A percentile compares a stretch with the other conserved stretches of the same genome.
These are phyloP conservation scores for Pluteus cervinus DNA, from an alignment of 768 basidiomycete species.

Conservation along the genomic window DNA sequence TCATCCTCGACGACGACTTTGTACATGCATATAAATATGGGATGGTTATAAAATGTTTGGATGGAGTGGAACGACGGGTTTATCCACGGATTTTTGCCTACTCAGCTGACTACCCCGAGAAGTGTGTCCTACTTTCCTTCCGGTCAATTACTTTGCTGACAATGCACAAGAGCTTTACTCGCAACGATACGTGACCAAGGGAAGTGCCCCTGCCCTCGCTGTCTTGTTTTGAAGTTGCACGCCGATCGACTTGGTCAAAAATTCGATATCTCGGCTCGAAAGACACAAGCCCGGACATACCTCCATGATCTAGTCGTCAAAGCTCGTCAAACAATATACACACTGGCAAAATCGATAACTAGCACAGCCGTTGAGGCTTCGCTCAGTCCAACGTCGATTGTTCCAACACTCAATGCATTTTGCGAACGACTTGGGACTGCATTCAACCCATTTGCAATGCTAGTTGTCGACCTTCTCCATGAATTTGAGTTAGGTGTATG, in stretches of 20 bases:
- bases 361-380: slow-evolving; percentile 10
- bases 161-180: slow-evolving; percentile 17
- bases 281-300: slow-evolving; percentile 8
- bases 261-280: slow-evolving; percentile 11
- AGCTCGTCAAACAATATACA: slow-evolving; percentile 20
- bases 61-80: slow-evolving; percentile 22
- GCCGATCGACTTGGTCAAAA: slow-evolving; percentile 23
- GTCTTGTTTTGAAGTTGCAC: slow-evolving; percentile 17
- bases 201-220: slow-evolving; percentile 27
- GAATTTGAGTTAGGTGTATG: slow-evolving; percentile 34
- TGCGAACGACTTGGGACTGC: slow-evolving; percentile 12
- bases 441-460: slow-evolving; percentile 21
- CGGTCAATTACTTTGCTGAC: not conserved
- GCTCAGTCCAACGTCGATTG: slow-evolving; percentile 11
- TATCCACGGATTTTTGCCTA: slow-evolving; percentile 29
- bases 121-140: slow-evolving; percentile 16
- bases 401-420: slow-evolving; percentile 28
- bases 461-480: slow-evolving; percentile 31
- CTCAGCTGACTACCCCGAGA: slow-evolving; percentile 34
- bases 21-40: slow-evolving; percentile 25
- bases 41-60: slow-evolving; percentile 20
- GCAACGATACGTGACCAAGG: slow-evolving; percentile 28
- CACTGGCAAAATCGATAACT: slow-evolving; percentile 7
- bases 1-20: slow-evolving; percentile 28
- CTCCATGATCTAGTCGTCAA: not conserved